These are phyloP conservation scores for Alternaria conjuncta DNA, from an alignment of 2,329 filamentous ascomycete genomes.

Conservation along the genomic window DNA sequence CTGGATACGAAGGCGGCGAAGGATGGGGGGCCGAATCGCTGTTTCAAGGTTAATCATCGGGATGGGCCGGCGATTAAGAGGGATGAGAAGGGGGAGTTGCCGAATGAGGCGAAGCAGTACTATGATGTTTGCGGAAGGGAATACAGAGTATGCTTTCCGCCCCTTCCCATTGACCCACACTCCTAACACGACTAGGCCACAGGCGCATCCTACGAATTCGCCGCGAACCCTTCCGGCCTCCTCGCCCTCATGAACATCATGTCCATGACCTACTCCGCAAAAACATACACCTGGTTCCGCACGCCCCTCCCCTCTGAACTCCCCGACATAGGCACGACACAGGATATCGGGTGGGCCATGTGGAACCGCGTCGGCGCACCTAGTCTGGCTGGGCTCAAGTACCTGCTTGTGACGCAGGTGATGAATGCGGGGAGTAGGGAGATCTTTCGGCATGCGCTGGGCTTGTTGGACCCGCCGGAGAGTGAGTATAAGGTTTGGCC, in stretches of 20 bases:
- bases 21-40: slow-evolving; percentile 16
- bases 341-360: slow-evolving; percentile 17
- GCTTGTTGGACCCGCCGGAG: slow-evolving; percentile 3
- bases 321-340: slow-evolving; percentile 7
- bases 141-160: too few species aligned
- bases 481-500: slow-evolving; percentile 16
- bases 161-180: too few species aligned
- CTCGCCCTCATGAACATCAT: slow-evolving; percentile 15
- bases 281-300: slow-evolving; percentile 8
- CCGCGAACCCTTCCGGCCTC: slow-evolving; percentile 4
- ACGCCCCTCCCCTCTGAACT: slow-evolving; percentile 6
- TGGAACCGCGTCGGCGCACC: slow-evolving; percentile 13
- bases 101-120: slow-evolving; percentile 6
- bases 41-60: slow-evolving; percentile 14
- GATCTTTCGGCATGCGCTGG: slow-evolving; percentile 1
- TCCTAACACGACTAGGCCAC: background rate
- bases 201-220: slow-evolving; percentile 11
- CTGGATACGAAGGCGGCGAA: slow-evolving; percentile 11
- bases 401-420: slow-evolving; percentile 14
- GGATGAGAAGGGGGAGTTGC: slow-evolving; percentile 10
- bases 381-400: slow-evolving; percentile 11
- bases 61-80: slow-evolving; percentile 13
- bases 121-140: slow-evolving; percentile 15
- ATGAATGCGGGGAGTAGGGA: slow-evolving; percentile 9
- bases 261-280: slow-evolving; percentile 6